Conservation (phyloP, 805 yeast genomes). For the Candida silvicultrix region DNA sequence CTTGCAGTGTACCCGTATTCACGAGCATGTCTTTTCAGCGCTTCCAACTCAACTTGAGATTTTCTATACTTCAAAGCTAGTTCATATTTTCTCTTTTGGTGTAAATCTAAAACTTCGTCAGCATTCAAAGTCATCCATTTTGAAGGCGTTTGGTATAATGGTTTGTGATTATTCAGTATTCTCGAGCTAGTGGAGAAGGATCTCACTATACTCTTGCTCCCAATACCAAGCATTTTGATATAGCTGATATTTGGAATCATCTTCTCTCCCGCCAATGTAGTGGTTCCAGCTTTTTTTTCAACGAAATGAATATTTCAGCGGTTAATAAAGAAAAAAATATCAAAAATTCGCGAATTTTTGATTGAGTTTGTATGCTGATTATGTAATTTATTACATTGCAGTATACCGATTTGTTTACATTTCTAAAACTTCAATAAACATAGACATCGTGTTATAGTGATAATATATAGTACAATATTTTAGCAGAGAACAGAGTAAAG, state of each 20-base stretch:
- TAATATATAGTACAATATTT: too few species aligned
- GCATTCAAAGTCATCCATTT: conserved; percentile 68
- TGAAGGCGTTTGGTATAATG: conserved; percentile 52
- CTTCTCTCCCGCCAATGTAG: too few species aligned
- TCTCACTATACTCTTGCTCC: background rate
- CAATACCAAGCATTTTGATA: too few species aligned
- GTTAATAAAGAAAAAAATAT: background rate
- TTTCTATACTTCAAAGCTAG: conserved; percentile 46
- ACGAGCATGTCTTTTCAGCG: conserved; percentile 33
- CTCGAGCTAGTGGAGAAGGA: background rate
- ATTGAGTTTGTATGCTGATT: background rate
- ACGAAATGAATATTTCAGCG: background rate
- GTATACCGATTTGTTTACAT: background rate
- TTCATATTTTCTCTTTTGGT: conserved; percentile 48
- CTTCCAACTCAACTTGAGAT: conserved; percentile 47
- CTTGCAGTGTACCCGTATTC: conserved; percentile 26
- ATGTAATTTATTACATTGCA: background rate
- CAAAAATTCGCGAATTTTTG: background rate
- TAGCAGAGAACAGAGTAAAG: too few species aligned
- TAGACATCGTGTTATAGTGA: too few species aligned
- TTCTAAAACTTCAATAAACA: background rate
- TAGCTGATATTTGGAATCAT: too few species aligned
- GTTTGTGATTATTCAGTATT: background rate
- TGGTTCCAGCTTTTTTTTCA: background rate
- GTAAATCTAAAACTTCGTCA: conserved; percentile 53